Conservation (phyloP, 306 rosid species). For the Senna tora region DNA sequence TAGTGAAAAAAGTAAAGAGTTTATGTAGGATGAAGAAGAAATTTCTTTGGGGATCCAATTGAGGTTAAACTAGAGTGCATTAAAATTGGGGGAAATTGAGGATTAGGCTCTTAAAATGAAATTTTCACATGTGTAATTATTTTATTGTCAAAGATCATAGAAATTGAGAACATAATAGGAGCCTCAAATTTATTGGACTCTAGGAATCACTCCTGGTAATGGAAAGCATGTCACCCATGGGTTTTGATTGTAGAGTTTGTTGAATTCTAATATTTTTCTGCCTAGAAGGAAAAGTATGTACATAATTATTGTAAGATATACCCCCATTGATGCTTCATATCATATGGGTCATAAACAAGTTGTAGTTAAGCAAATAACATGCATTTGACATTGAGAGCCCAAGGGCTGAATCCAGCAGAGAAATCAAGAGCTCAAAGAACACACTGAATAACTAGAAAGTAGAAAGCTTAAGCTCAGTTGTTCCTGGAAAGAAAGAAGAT, state of each 20-base stretch:
- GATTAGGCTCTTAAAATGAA: background rate
- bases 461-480: background rate
- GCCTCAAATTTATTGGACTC: background rate
- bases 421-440: background rate
- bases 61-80: background rate
- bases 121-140: background rate
- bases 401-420: background rate
- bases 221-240: background rate
- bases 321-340: background rate
- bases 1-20: background rate
- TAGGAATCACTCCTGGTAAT: background rate
- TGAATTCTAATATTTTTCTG: too few relatives aligned
- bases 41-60: slow-evolving; percentile 13
- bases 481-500: background rate
- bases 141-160: background rate
- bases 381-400: background rate
- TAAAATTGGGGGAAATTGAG: background rate
- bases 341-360: background rate
- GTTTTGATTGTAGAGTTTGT: background rate
- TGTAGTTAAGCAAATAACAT: background rate
- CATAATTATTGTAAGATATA: background rate
- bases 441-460: background rate
- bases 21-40: background rate
- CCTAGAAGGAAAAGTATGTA: too few relatives aligned
- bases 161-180: background rate